Conservation (phyloP, 345 rosid species). For the Pugionium dolabratum region DNA sequence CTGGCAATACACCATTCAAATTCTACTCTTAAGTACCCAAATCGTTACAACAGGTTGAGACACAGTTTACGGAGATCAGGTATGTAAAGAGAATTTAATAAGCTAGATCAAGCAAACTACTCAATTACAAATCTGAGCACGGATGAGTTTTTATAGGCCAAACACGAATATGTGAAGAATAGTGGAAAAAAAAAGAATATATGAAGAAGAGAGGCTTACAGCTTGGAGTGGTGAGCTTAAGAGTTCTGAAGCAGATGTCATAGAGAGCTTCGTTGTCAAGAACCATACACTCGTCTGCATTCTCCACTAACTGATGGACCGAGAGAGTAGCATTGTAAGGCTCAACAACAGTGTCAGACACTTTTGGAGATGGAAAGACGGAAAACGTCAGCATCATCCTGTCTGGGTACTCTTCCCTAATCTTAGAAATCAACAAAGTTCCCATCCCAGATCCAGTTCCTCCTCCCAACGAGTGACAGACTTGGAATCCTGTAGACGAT, state of each 20-base stretch:
- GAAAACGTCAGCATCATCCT: constrained; percentile 77
- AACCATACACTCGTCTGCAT: constrained; percentile 78
- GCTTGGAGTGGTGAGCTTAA: constrained; percentile 79
- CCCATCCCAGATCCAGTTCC: constrained; percentile 83
- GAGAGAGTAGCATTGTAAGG: constrained; percentile 79
- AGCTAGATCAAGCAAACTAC: constrained; percentile 1
- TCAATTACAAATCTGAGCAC: background rate
- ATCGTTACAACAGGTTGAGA: no score
- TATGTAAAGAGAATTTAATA: no score
- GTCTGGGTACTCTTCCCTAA: constrained; percentile 69
- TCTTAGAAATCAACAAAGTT: constrained; percentile 66
- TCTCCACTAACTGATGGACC: constrained; percentile 75
- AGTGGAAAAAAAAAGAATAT: background rate
- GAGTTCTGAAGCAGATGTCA: constrained; percentile 74
- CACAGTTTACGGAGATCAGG: no score
- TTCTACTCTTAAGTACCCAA: no score
- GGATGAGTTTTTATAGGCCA: no score
- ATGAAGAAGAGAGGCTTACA: constrained; percentile 44
- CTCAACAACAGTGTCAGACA: constrained; percentile 74
- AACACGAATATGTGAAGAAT: no score
- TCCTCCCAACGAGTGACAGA: constrained; percentile 70
- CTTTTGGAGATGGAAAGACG: constrained; percentile 69
- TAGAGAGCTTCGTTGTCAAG: constrained; percentile 74
- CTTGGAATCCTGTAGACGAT: constrained; percentile 56
- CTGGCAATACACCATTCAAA: no score